These are phyloP conservation scores for Zizania palustris DNA, from an alignment of 202 grass and related monocot species.

Conservation along the genomic window DNA sequence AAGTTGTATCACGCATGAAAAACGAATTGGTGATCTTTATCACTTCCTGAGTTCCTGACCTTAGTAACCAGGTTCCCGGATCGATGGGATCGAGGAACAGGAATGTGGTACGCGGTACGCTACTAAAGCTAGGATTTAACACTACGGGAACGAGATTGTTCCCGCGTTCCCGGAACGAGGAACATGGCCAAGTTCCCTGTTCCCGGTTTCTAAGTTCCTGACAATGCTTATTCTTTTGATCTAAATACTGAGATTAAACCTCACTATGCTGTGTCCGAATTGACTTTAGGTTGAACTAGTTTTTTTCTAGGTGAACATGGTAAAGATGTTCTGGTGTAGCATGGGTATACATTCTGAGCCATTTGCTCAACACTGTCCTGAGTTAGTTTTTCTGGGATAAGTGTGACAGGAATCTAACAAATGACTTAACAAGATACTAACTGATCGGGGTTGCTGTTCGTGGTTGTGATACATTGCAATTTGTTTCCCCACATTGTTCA, in stretches of 20 bases:
- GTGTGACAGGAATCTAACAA: neutral
- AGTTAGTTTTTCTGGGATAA: neutral
- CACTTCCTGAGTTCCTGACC: too few species aligned
- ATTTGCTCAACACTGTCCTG: neutral
- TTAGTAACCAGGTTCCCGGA: too few species aligned
- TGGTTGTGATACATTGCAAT: slow-evolving; percentile 11
- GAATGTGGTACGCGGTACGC: too few species aligned
- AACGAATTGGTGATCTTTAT: too few species aligned
- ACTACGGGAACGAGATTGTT: too few species aligned
- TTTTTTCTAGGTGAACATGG: neutral
- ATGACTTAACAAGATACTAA: neutral
- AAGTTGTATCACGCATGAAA: too few species aligned
- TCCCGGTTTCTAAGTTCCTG: too few species aligned
- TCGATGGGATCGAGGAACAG: too few species aligned
- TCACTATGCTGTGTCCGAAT: neutral
- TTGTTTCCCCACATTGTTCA: slow-evolving; percentile 18
- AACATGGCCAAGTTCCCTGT: too few species aligned
- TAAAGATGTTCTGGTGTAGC: slow-evolving; percentile 2
- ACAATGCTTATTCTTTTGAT: neutral
- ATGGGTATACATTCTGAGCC: neutral
- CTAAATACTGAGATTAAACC: neutral
- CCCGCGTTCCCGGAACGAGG: too few species aligned
- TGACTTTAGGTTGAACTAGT: neutral
- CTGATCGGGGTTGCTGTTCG: neutral
- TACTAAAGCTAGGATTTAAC: too few species aligned